Base-by-base conservation (phyloP, 2,329 filamentous ascomycete species). In the Ophiostoma quercus region DNA sequence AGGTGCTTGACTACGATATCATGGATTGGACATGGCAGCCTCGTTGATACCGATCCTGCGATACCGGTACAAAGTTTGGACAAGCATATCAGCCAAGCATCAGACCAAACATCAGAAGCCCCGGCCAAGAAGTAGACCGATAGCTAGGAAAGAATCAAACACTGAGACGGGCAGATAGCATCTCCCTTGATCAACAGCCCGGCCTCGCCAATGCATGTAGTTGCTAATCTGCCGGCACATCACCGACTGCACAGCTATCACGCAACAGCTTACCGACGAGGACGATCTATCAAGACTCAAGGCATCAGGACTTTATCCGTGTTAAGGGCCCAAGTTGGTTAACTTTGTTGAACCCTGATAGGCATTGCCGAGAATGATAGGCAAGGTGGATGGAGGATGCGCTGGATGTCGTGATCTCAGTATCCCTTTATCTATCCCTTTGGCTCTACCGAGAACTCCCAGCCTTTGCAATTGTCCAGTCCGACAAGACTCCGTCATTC, bases 221-320 rank as follows among this genome's bases (percentile, higher is more conserved):
- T 25, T 57, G 51, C 51, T n/a, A n/a, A 57, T 57, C 51, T 25
- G 51, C n/a, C 51, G 51, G 9, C 51, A 25, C 51, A 57, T 57
- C 22, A 51, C n/a, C 47, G n/a, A 51, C 47, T 51, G 51, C 51
- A 57, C n/a, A 12, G 51, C 51, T 2, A 11, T 25, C 51, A 57
- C 51, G n/a, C 8, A 57, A 29, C 6, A 12, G 4, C 51, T 57
- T 22, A 57, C 25, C n/a, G 11, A 12, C 22, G 51, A 6, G n/a
- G 51, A 57, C 12, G n/a, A 57, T 57, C 22, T 11, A 25, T 57
- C 19, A 16, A 43, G 47, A n/a, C n/a, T 9, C 6, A 7, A 4
- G 47, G 1, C 22, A 6, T 22, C 3, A 25, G 3, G 9, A 3
- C 51, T 25, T 25, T 22, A 25, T 22, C 51, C 22, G 22, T 25